A percentile compares a stretch with the other conserved stretches of the same genome.
phyloP scores from a whole-genome alignment of 495 filamentous ascomycete genomes.

The Chaetomium cochliodes region DNA sequence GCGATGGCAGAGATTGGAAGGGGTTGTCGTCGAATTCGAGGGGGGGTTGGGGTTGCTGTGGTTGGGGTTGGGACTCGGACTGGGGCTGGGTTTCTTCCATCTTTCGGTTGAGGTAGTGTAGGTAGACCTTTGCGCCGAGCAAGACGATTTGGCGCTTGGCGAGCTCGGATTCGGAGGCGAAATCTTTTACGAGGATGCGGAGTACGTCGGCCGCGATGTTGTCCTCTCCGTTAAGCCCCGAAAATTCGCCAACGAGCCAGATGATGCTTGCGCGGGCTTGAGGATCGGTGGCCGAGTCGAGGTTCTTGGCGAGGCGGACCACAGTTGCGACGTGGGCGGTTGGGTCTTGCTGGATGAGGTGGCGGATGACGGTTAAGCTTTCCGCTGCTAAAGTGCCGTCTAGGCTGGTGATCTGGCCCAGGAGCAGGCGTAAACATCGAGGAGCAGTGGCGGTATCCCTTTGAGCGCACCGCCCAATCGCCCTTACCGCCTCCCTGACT shows the following conservation, averaged over 20 bases:
- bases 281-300: slow-evolving; percentile 79
- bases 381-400: slow-evolving; percentile 88
- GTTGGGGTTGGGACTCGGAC: neutral
- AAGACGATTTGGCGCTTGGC: slow-evolving; percentile 90
- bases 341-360: slow-evolving; percentile 91
- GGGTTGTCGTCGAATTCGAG: neutral
- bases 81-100: slow-evolving; percentile 37
- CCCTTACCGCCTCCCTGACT: slow-evolving; percentile 82
- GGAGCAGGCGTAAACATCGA: slow-evolving; percentile 75
- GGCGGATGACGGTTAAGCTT: slow-evolving; percentile 86
- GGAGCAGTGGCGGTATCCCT: slow-evolving; percentile 65
- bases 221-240: slow-evolving; percentile 70
- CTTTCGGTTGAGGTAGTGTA: slow-evolving; percentile 74
- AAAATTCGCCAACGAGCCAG: slow-evolving; percentile 95
- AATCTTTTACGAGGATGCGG: slow-evolving; percentile 81
- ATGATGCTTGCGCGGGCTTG: slow-evolving; percentile 89
- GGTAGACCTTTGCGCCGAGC: slow-evolving; percentile 89
- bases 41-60: neutral
- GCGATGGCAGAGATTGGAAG: no score
- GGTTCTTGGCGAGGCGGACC: slow-evolving; percentile 83
- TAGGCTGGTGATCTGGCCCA: slow-evolving; percentile 78
- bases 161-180: slow-evolving; percentile 75
- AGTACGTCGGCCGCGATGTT: slow-evolving; percentile 93
- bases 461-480: slow-evolving; percentile 90
- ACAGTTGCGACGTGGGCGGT: slow-evolving; percentile 73